Conservation (phyloP, 2,329 filamentous ascomycete species). For the Pseudohalonectria lignicola region DNA sequence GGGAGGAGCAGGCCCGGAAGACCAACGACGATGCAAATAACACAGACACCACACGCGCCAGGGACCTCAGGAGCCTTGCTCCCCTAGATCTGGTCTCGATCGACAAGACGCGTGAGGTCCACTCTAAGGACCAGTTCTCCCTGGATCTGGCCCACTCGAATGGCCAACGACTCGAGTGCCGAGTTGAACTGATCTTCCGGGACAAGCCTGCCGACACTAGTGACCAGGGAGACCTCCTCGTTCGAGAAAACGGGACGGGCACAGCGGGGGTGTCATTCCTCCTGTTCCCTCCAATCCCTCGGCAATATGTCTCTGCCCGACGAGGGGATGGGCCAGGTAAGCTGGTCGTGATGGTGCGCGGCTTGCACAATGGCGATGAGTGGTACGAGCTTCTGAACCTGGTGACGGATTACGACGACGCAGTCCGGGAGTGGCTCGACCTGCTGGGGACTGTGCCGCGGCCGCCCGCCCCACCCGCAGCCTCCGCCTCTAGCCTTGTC, state of each 20-base stretch:
- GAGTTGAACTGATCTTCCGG: constrained; percentile 75
- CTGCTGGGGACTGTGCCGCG: constrained; percentile 52
- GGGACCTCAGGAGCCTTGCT: constrained; percentile 68
- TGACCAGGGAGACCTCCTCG: constrained; percentile 72
- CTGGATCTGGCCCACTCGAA: constrained; percentile 79
- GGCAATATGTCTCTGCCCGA: constrained; percentile 65
- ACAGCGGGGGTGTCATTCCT: constrained; percentile 61
- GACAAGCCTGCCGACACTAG: constrained; percentile 62
- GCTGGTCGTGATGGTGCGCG: constrained; percentile 80
- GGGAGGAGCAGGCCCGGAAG: constrained; percentile 58
- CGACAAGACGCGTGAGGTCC: constrained; percentile 70
- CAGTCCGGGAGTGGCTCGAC: constrained; percentile 76
- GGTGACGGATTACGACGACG: constrained; percentile 62
- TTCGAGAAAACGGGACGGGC: constrained; percentile 71
- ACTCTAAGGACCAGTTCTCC: constrained; percentile 81
- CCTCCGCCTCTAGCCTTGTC: constrained; percentile 3
- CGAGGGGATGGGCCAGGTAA: constrained; percentile 59
- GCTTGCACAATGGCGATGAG: constrained; percentile 45
- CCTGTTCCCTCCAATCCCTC: constrained; percentile 79
- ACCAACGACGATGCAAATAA: constrained; percentile 77
- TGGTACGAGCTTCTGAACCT: constrained; percentile 85
- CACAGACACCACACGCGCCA: constrained; percentile 70
- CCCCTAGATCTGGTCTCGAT: constrained; percentile 60
- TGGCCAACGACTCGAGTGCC: constrained; percentile 81
- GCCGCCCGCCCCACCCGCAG: constrained; percentile 25